Percentiles rank a stretch among this genome's conserved stretches.
phyloP scores from a whole-genome alignment of 2,329 filamentous ascomycete genomes.

The Microdochium paspali region DNA sequence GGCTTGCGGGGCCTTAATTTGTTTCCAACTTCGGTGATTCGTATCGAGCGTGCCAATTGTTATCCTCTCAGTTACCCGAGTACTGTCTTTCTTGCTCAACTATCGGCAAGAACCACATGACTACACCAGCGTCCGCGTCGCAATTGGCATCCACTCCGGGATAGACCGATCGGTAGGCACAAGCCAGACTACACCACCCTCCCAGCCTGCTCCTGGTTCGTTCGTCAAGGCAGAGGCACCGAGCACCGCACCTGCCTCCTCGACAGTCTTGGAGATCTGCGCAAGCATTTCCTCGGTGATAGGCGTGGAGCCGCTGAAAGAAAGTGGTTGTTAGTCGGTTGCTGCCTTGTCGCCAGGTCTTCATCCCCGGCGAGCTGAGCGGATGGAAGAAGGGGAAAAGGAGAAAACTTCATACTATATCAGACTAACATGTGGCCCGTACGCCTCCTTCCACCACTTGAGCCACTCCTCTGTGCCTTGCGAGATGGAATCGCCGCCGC shows the following conservation, averaged over 20 bases:
- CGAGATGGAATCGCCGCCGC: constrained; percentile 1
- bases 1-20: too few species aligned
- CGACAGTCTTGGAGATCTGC: constrained; percentile 11
- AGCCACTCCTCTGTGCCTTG: constrained; percentile 15
- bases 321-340: not conserved
- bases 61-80: too few species aligned
- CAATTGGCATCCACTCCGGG: constrained; percentile 20
- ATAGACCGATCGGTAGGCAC: constrained; percentile 18
- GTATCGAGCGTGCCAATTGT: too few species aligned
- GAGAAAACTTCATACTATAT: constrained; percentile 17
- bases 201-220: constrained; percentile 10
- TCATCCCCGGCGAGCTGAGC: too few species aligned
- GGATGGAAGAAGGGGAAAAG: not conserved
- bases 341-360: too few species aligned
- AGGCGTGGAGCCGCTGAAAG: constrained; percentile 12
- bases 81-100: too few species aligned
- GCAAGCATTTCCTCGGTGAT: constrained; percentile 13
- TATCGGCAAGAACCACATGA: too few species aligned
- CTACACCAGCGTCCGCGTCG: constrained; percentile 10
- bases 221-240: not conserved
- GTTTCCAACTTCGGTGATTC: too few species aligned
- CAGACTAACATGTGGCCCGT: constrained; percentile 21
- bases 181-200: constrained; percentile 20
- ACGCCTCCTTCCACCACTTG: constrained; percentile 13
- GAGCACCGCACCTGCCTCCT: constrained; percentile 11